Evolutionary conservation across 257 asterid genomes (phyloP).

Genomic region (Gardenia jasminoides): DNA sequence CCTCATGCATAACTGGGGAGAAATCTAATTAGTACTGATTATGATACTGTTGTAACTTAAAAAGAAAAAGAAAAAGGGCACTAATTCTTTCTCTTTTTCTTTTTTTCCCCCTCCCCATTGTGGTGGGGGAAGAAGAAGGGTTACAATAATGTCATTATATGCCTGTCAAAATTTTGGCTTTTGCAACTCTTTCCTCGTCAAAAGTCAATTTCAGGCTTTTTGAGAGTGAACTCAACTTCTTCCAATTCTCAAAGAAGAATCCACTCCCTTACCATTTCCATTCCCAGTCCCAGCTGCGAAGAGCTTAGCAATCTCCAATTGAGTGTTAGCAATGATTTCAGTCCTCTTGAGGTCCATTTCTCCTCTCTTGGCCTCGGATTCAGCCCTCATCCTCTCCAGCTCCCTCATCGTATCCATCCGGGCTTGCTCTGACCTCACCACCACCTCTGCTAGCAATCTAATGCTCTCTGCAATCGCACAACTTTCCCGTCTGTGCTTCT

Average conservation of each 20-base stretch:
- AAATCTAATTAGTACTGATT: no score
- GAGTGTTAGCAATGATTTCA: conserved; percentile 73
- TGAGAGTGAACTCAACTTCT: conserved; percentile 21
- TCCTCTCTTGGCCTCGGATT: conserved; percentile 68
- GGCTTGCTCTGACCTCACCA: conserved; percentile 67
- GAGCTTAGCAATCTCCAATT: conserved; percentile 68
- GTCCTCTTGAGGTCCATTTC: conserved; percentile 75
- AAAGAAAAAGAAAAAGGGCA: no score
- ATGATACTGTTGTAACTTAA: no score
- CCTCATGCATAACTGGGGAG: neutral
- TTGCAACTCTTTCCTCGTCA: neutral
- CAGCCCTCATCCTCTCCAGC: conserved; percentile 72
- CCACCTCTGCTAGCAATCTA: conserved; percentile 65
- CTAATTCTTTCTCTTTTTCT: no score
- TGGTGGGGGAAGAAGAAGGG: neutral
- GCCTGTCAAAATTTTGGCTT: neutral
- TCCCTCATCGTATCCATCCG: conserved; percentile 75
- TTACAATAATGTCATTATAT: neutral
- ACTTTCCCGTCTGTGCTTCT: conserved; percentile 37
- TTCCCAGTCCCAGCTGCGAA: conserved; percentile 45
- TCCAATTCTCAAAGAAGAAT: conserved; percentile 47
- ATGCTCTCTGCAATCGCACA: conserved; percentile 68
- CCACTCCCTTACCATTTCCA: conserved; percentile 34
- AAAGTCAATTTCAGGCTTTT: neutral
- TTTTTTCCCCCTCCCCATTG: no score